These are phyloP conservation scores for Rhodamnia argentea DNA, from an alignment of 345 rosid species.

Conservation along the genomic window DNA sequence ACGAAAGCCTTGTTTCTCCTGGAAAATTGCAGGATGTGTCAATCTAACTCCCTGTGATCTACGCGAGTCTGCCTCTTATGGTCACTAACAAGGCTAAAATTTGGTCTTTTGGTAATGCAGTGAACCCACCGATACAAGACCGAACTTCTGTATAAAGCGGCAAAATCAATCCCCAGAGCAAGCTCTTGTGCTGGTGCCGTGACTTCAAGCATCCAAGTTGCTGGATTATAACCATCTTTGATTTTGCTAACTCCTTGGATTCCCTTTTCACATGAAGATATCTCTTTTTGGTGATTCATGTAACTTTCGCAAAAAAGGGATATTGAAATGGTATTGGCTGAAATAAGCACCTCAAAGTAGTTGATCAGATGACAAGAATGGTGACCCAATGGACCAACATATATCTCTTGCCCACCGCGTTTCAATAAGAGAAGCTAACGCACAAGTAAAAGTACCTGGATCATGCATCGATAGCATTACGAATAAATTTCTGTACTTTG, in stretches of 20 bases:
- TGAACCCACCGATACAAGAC: constrained; percentile 18
- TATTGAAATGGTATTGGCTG: neutral
- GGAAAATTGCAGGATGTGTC: neutral
- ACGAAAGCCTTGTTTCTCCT: constrained; percentile 44
- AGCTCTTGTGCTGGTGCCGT: constrained; percentile 19
- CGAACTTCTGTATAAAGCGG: constrained; percentile 18
- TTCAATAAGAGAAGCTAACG: constrained; percentile 31
- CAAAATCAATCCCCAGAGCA: constrained; percentile 24
- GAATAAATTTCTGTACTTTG: neutral
- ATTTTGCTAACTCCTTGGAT: constrained; percentile 24
- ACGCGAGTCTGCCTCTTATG: neutral
- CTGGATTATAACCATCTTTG: constrained; percentile 41
- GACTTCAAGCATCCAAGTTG: constrained; percentile 54
- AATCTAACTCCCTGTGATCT: neutral
- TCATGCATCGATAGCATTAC: neutral
- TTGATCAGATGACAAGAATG: constrained; percentile 22
- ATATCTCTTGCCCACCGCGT: constrained; percentile 41
- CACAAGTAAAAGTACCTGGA: neutral
- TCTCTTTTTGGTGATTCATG: neutral
- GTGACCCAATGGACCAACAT: constrained; percentile 35
- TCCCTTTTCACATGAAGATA: constrained; percentile 2
- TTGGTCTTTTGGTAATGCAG: neutral
- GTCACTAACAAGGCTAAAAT: neutral
- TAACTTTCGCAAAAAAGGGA: neutral
- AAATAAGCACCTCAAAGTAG: constrained; percentile 31